phyloP scores from a whole-genome alignment of 768 basidiomycete genomes.

The Pholiota molesta region DNA sequence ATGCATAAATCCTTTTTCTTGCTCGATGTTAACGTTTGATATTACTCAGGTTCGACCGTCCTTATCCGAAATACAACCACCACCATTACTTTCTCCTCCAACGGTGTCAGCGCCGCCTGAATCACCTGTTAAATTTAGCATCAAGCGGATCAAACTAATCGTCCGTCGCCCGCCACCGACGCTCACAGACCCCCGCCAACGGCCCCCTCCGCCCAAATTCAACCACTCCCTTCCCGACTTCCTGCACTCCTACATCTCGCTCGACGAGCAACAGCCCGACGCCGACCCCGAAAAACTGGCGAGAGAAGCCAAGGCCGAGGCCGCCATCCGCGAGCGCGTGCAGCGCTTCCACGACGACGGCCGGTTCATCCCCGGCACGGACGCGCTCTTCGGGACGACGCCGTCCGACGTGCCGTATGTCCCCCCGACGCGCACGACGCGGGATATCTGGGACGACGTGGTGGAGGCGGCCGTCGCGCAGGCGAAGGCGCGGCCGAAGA shows the following conservation, averaged over 20 bases:
- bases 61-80: not conserved
- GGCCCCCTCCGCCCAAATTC: slow-evolving; percentile 54
- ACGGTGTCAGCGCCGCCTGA: not conserved
- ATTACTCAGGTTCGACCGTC: not conserved
- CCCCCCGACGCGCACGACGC: slow-evolving; percentile 35
- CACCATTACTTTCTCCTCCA: not conserved
- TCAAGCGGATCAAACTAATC: slow-evolving; percentile 69
- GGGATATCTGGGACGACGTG: slow-evolving; percentile 64
- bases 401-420: slow-evolving; percentile 27
- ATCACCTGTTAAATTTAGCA: slow-evolving; percentile 18
- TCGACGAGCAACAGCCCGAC: slow-evolving; percentile 43
- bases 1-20: not conserved
- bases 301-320: slow-evolving; percentile 30
- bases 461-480: slow-evolving; percentile 45
- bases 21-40: not conserved
- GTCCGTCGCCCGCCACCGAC: slow-evolving; percentile 65
- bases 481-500: slow-evolving; percentile 29
- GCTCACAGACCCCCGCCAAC: slow-evolving; percentile 70
- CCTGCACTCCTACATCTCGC: slow-evolving; percentile 62
- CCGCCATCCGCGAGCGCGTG: slow-evolving; percentile 36
- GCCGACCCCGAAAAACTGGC: slow-evolving; percentile 37
- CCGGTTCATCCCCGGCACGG: slow-evolving; percentile 41
- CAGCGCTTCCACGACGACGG: slow-evolving; percentile 38
- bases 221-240: slow-evolving; percentile 57
- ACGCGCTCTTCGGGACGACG: slow-evolving; percentile 34